Conservation (phyloP, 257 asterid species). For the Euphrasia confusa region DNA sequence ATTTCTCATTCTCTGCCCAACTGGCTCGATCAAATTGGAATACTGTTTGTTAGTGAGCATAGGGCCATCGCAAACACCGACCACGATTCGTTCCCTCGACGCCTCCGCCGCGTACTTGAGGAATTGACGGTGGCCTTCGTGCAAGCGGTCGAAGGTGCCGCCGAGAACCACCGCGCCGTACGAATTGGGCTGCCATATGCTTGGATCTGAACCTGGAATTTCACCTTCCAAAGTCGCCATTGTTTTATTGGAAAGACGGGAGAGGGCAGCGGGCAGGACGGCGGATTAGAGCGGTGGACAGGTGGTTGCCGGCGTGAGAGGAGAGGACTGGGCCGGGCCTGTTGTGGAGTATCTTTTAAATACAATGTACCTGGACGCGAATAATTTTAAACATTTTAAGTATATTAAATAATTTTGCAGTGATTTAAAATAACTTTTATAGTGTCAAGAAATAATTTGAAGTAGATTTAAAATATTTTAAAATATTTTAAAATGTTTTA, state of each 20-base stretch:
- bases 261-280: background rate
- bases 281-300: background rate
- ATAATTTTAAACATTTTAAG: too few relatives aligned
- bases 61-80: constrained; percentile 91
- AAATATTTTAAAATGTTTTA: too few relatives aligned
- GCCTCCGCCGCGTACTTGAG: constrained; percentile 73
- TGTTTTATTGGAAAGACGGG: constrained; percentile 2
- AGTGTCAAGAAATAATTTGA: too few relatives aligned
- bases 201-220: constrained; percentile 28
- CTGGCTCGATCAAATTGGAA: constrained; percentile 62
- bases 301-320: background rate
- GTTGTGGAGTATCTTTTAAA: too few relatives aligned
- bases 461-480: too few relatives aligned
- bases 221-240: constrained; percentile 39
- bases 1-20: constrained; percentile 58
- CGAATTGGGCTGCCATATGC: constrained; percentile 47
- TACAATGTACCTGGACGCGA: too few relatives aligned
- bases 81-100: constrained; percentile 64
- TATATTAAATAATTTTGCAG: too few relatives aligned
- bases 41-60: constrained; percentile 75
- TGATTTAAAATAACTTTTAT: too few relatives aligned
- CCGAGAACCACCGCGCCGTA: constrained; percentile 79
- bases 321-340: too few relatives aligned
- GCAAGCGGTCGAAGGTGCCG: constrained; percentile 94
- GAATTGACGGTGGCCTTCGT: constrained; percentile 90